Evolutionary conservation across 2,329 filamentous ascomycete genomes (phyloP).

Genomic region (Trichoderma sp.): DNA sequence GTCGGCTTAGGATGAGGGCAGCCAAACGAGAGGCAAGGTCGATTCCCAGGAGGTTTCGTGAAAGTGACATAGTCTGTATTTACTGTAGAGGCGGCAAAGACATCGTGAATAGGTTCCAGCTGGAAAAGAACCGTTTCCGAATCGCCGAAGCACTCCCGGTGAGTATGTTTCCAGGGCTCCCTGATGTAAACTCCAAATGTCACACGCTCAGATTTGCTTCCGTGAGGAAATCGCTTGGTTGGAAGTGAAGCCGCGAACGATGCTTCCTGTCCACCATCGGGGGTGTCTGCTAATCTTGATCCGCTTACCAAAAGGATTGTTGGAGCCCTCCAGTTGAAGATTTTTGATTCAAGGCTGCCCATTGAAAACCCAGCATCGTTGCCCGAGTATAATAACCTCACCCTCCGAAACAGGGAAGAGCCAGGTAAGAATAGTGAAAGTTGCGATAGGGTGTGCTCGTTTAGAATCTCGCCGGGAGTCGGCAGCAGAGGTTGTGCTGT

Average conservation of each 20-base stretch:
- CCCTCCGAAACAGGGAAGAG: conserved; percentile 62
- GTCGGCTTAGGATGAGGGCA: conserved; percentile 54
- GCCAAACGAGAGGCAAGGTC: conserved; percentile 66
- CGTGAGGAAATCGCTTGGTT: conserved; percentile 59
- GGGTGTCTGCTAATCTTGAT: conserved; percentile 54
- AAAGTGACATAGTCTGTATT: conserved; percentile 71
- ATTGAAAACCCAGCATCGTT: conserved; percentile 73
- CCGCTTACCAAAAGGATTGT: conserved; percentile 72
- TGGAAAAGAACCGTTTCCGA: conserved; percentile 68
- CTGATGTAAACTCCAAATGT: conserved; percentile 69
- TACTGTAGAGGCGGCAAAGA: conserved; percentile 65
- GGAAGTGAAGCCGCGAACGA: conserved; percentile 64
- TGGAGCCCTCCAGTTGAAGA: conserved; percentile 76
- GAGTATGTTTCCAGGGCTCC: conserved; percentile 68
- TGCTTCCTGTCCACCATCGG: conserved; percentile 53
- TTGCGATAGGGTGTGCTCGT: conserved; percentile 65
- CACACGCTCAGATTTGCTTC: conserved; percentile 52
- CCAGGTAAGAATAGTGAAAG: conserved; percentile 73
- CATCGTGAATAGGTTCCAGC: conserved; percentile 69
- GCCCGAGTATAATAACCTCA: conserved; percentile 70
- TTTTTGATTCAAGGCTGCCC: conserved; percentile 72
- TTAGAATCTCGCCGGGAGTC: conserved; percentile 61
- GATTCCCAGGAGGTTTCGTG: conserved; percentile 60
- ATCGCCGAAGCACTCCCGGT: conserved; percentile 68
- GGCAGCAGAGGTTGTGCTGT: conserved; percentile 52